Evolutionary conservation across 306 rosid genomes (phyloP).

Genomic region (Trifolium repens): DNA sequence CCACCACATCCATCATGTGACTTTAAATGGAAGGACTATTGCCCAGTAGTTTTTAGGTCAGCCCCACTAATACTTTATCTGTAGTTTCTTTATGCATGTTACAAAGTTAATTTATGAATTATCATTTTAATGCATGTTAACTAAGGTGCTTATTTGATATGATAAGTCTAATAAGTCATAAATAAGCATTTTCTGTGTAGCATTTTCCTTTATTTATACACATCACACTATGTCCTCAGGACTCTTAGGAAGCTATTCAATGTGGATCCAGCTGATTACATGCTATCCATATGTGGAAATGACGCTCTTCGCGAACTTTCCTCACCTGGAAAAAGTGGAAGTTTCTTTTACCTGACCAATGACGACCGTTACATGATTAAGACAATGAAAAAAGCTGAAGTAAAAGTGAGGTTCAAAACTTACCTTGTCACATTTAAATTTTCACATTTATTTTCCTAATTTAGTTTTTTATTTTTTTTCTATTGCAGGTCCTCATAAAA

Average conservation of each 20-base stretch:
- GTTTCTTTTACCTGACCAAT: conserved; percentile 91
- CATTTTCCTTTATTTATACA: conserved; percentile 12
- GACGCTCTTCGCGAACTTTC: conserved; percentile 93
- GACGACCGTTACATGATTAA: conserved; percentile 97
- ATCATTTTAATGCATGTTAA: not conserved
- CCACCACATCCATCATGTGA: conserved; percentile 91
- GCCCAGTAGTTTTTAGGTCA: conserved; percentile 93
- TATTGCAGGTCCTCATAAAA: conserved; percentile 68
- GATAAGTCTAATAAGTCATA: not conserved
- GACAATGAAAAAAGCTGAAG: conserved; percentile 92
- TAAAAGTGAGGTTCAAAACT: conserved; percentile 65
- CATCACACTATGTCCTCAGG: conserved; percentile 50
- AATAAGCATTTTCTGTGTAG: not conserved
- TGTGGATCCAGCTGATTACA: conserved; percentile 96
- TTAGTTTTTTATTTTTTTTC: conserved; percentile 13
- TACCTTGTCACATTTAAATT: conserved; percentile 18
- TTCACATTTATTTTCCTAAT: not conserved
- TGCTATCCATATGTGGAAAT: conserved; percentile 87
- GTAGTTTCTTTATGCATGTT: conserved; percentile 10
- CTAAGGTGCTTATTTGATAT: not conserved
- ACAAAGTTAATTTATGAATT: not conserved
- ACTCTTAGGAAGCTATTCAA: conserved; percentile 88
- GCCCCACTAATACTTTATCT: conserved; percentile 14
- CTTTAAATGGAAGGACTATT: conserved; percentile 94
- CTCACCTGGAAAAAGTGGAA: conserved; percentile 97